Conservation (phyloP, 108 stramenopile genomes). For the Skeletonema menzelii region DNA sequence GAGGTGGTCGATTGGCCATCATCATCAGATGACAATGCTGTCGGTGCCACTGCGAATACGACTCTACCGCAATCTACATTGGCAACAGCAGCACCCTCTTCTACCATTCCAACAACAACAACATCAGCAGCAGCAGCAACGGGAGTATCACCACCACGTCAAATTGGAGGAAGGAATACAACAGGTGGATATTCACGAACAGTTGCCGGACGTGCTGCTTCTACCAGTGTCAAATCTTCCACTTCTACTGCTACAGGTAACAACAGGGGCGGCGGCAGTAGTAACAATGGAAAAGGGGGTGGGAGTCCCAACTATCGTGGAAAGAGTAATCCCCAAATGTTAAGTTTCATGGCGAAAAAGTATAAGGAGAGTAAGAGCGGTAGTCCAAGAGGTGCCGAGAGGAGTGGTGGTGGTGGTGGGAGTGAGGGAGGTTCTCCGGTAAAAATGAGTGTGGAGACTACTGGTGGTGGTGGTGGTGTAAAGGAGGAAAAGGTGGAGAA, state of each 20-base stretch:
- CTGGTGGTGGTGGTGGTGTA: background rate
- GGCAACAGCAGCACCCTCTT: too few species aligned
- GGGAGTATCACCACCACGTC: background rate
- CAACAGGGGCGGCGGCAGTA: background rate
- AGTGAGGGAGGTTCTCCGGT: background rate
- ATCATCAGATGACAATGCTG: too few species aligned
- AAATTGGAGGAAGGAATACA: background rate
- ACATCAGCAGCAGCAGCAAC: too few species aligned
- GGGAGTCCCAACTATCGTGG: background rate
- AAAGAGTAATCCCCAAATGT: conserved; percentile 1
- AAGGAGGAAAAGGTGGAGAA: background rate
- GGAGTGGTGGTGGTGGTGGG: background rate
- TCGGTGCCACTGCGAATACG: too few species aligned
- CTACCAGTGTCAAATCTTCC: too few species aligned
- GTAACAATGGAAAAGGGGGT: too few species aligned
- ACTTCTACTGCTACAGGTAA: background rate
- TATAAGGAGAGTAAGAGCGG: background rate
- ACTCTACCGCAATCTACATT: background rate
- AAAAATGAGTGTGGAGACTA: too few species aligned
- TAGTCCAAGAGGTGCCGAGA: background rate
- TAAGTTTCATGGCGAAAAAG: conserved; percentile 2
- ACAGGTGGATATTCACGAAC: background rate
- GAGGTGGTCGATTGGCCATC: too few species aligned
- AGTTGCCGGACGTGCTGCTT: background rate
- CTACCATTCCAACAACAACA: background rate